Base-by-base conservation (phyloP, 805 yeast genomes). In the Candida krabiensis region DNA sequence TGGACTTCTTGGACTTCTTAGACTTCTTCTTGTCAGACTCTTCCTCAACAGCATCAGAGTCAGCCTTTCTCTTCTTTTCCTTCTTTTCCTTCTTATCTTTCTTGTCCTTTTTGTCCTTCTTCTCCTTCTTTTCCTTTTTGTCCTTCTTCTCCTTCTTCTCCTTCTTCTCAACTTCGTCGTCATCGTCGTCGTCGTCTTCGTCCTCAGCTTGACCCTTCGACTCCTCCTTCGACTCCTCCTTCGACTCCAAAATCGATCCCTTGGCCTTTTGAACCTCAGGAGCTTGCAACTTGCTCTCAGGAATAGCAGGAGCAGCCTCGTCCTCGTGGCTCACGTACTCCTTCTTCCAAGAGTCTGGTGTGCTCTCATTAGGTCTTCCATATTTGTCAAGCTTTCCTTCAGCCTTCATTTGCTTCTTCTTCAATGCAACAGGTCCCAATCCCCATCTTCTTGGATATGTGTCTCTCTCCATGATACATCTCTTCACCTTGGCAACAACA, bases 361-460 rank as follows among this genome's bases (percentile, higher is more conserved):
- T 93, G 64, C 79, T 83, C 68, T 93, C 99, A 61, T 89, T 93
- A 48, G 73, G 75, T 72, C 96, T 83, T 49, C 99, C 99, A 60
- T 70, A 93, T 70, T 91, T 87, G 75, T 93, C 99, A 61, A 93
- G 80, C 71, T 93, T 91, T 60, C 98, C 99, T 51, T 86, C 96
- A 38, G 95, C 85, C 78, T 90, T 91, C 77, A 93, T 73, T 75
- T 91, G 96, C 78, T 93, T 93, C 86, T 93, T 93, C 83, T 89
- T 89, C 69, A 86, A 88, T 44, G 99, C 98, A 63, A 90, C 87
- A 56, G 99, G 99, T 56, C 99, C 99, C 56, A 93, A 73, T 47
- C 99, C 99, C 99, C 99, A 93, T 78, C 97, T 84, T 78, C 99
- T 86, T 70, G 99, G 99, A 69, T 93, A 93, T 36, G 96, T 80